Conservation (phyloP, 805 yeast species). For the Starmerella davenportii region DNA sequence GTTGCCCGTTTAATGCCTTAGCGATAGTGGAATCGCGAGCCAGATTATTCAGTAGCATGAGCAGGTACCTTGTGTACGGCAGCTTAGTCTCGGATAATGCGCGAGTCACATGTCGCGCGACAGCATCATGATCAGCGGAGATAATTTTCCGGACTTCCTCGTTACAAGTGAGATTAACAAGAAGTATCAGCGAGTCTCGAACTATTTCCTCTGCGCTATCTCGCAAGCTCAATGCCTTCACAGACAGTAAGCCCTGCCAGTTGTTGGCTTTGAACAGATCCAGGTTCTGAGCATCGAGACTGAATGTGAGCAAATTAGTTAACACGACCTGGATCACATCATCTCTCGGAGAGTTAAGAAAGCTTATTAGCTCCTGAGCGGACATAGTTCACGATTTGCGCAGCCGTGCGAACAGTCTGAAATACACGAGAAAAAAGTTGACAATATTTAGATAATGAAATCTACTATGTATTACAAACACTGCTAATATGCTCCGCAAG, state of each 20-base stretch:
- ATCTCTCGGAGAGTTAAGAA: conserved; percentile 65
- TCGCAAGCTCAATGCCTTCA: conserved; percentile 27
- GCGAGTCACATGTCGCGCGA: conserved; percentile 58
- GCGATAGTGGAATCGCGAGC: conserved; percentile 58
- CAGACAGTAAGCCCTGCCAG: conserved; percentile 51
- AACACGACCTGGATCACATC: conserved; percentile 70
- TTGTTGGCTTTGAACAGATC: conserved; percentile 45
- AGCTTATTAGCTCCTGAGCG: conserved; percentile 39
- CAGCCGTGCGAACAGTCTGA: no score
- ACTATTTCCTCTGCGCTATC: conserved; percentile 25
- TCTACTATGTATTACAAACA: no score
- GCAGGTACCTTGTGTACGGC: conserved; percentile 21
- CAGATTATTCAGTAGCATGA: conserved; percentile 68
- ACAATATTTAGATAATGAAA: no score
- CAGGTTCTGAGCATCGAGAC: conserved; percentile 20
- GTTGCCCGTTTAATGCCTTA: conserved; percentile 36
- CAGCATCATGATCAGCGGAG: conserved; percentile 43
- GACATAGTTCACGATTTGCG: no score
- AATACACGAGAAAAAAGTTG: no score
- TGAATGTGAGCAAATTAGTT: conserved; percentile 61
- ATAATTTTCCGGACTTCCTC: conserved; percentile 41
- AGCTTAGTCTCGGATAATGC: conserved; percentile 19
- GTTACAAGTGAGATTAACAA: conserved; percentile 71
- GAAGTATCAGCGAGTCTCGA: conserved; percentile 50
- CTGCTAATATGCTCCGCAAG: no score